Evolutionary conservation across 371 early-diverging fungal genomes (phyloP).

Genomic region (Saksenaea oblongispora): DNA sequence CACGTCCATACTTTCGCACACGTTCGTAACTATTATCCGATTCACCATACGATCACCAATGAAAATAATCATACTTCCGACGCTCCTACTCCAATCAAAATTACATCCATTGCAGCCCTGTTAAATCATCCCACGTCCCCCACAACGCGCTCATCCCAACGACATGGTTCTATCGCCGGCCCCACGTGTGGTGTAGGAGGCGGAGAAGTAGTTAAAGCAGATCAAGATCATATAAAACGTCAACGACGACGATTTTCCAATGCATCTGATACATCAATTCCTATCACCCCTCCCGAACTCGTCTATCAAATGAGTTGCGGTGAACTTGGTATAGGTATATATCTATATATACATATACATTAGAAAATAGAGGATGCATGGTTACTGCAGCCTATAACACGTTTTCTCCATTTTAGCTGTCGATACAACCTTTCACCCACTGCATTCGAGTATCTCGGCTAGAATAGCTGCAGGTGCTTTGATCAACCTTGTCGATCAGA

Average conservation of each 20-base stretch:
- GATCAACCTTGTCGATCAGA: slow-evolving; percentile 51
- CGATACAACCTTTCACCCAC: slow-evolving; percentile 63
- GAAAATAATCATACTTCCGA: slow-evolving; percentile 8
- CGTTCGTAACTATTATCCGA: slow-evolving; percentile 54
- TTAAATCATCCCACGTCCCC: slow-evolving; percentile 18
- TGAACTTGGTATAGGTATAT: slow-evolving; percentile 53
- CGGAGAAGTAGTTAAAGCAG: slow-evolving; percentile 29
- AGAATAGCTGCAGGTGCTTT: slow-evolving; percentile 60
- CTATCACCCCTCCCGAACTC: slow-evolving; percentile 50
- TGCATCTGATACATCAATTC: slow-evolving; percentile 28
- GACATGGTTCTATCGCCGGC: slow-evolving; percentile 15
- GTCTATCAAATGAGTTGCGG: slow-evolving; percentile 55
- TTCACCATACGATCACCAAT: slow-evolving; percentile 11
- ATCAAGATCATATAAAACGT: slow-evolving; percentile 25
- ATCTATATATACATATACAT: too few species aligned
- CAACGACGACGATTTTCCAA: slow-evolving; percentile 41
- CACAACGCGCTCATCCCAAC: slow-evolving; percentile 11
- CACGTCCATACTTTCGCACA: slow-evolving; percentile 55
- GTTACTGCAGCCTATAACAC: slow-evolving; percentile 9
- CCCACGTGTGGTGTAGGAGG: slow-evolving; percentile 41
- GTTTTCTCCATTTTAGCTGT: slow-evolving; percentile 25
- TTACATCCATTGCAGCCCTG: slow-evolving; percentile 35
- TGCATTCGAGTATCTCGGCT: slow-evolving; percentile 55
- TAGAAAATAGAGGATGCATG: too few species aligned
- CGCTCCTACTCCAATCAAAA: slow-evolving; percentile 18